Evolutionary conservation across 1,284 basidiomycete species (phyloP), one percentile per base, ranked within the genome.

Genomic region (Dichomitus squalens): DNA sequence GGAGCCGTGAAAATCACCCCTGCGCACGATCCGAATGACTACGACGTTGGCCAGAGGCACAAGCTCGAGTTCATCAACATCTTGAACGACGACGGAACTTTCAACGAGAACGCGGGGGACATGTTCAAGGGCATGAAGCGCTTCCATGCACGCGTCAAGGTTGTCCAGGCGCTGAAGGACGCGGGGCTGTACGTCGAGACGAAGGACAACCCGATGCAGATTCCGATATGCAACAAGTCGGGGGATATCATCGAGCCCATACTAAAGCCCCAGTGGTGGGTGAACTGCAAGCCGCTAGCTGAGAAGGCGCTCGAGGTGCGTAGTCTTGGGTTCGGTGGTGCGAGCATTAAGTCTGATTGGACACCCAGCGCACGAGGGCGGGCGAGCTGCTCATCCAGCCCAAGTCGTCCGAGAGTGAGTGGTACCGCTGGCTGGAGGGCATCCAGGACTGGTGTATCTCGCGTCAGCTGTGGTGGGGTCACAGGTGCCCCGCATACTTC

Each of bases 361-460:
- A 27, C 11, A 16, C 20, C 9, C 65, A 95, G 92, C 89, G 93
- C 55, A 96, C 95, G 4, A 80, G 80, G 47, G 90, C 89, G 0
- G 95, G 95, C 25, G 95, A 97, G 69, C 80, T 97, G 51, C 68
- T 80, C 55, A 95, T 99, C 66, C 78, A 81, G 20, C 97, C 97
- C 2, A 92, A 92, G 68, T 79, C 85, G 47, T 96, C 92, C 9
- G 95, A 97, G 70, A 86, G 85, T 52, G 96, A 99, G 57, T 99
- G 96, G 95, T 96, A 92, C 73, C 84, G 94, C 58, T 99, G 97
- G 97, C 80, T 99, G 60, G 95, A 96, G 65, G 87, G 86, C 66
- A 95, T 98, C 66, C 95, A 98, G 75, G 97, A 99, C 72, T 99
- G 97, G 97, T 99, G 97, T 78, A 92, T 99, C 67, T 98, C 96